These are phyloP conservation scores for Globisporangium polare DNA, from an alignment of 352 stramenopile genomes.

Conservation along the genomic window DNA sequence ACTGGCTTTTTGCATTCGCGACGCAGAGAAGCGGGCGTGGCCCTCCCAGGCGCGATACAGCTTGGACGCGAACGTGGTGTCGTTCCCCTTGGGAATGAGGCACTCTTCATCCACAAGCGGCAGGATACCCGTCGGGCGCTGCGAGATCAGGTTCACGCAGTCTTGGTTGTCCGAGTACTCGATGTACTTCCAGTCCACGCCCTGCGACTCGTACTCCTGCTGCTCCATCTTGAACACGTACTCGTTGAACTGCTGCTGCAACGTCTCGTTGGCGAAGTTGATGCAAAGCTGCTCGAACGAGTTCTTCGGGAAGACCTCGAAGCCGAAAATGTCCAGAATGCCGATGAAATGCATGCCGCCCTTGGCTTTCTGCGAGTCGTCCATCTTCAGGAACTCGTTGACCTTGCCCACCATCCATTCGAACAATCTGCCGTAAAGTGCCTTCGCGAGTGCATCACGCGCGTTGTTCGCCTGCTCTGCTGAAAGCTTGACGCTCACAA, in stretches of 20 bases:
- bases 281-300: conserved; percentile 91
- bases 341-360: conserved; percentile 76
- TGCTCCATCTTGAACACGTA: conserved; percentile 88
- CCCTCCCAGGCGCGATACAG: conserved; percentile 65
- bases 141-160: conserved; percentile 89
- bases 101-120: conserved; percentile 88
- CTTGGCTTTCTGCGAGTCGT: conserved; percentile 67
- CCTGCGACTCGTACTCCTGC: conserved; percentile 78
- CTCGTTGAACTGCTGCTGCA: conserved; percentile 88
- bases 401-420: conserved; percentile 88
- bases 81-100: conserved; percentile 79
- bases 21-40: conserved; percentile 64
- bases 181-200: conserved; percentile 83
- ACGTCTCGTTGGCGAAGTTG: conserved; percentile 88
- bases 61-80: conserved; percentile 79
- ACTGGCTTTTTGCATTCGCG: conserved; percentile 70
- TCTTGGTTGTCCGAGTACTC: conserved; percentile 87
- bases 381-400: conserved; percentile 82
- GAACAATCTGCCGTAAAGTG: conserved; percentile 88
- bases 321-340: conserved; percentile 92
- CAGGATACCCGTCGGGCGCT: conserved; percentile 78
- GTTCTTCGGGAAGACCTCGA: conserved; percentile 90
- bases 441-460: conserved; percentile 77
- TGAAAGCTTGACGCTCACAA: conserved; percentile 83
- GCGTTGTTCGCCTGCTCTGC: conserved; percentile 80